Conservation (phyloP, 805 yeast species). For the Helenozyma rhizophorensis region DNA sequence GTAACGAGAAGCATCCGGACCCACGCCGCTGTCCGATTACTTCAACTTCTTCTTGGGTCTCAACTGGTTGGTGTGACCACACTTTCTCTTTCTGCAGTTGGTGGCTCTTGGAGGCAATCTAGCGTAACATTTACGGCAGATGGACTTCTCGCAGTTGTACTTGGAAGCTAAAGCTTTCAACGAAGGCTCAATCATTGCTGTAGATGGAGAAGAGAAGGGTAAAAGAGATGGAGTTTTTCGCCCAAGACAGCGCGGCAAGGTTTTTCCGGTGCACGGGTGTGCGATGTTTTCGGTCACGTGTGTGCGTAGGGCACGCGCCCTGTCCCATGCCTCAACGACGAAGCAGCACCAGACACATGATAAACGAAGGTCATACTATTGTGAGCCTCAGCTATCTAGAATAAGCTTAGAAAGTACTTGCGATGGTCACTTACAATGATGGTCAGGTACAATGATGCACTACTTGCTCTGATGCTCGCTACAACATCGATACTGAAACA, state of each 20-base stretch:
- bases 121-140: constrained; percentile 99
- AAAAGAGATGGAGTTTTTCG: constrained; percentile 6
- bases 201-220: constrained; percentile 10
- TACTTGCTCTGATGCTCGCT: no score
- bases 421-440: no score
- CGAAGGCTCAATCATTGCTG: constrained; percentile 92
- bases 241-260: constrained; percentile 9
- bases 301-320: constrained; percentile 2
- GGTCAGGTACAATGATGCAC: no score
- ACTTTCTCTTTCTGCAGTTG: constrained; percentile 99
- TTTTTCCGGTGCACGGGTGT: constrained; percentile 13
- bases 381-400: no score
- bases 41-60: constrained; percentile 99
- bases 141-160: constrained; percentile 99
- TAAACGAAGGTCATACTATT: no score
- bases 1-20: background rate
- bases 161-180: constrained; percentile 98
- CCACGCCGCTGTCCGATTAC: constrained; percentile 42
- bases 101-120: constrained; percentile 99
- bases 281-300: constrained; percentile 5
- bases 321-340: background rate
- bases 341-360: no score
- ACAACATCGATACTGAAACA: no score
- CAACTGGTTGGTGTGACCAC: constrained; percentile 99
- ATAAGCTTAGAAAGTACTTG: no score